A percentile compares a stretch with the other conserved stretches of the same genome.
These are phyloP conservation scores for Fusarium abutilonis DNA, from an alignment of 2,329 filamentous ascomycete genomes.

Conservation along the genomic window DNA sequence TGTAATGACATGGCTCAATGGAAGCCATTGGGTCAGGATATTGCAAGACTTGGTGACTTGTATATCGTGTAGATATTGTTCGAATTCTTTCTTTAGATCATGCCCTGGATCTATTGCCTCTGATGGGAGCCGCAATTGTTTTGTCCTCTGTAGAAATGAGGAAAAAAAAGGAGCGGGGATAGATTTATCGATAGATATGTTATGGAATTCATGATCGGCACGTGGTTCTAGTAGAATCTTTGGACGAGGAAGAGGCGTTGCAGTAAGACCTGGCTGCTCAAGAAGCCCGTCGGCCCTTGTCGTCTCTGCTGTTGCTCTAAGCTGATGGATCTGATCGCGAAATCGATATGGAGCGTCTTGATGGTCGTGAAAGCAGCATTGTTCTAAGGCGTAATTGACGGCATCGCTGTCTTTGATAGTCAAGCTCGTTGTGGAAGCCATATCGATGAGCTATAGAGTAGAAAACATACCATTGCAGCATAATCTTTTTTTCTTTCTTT, in stretches of 20 bases:
- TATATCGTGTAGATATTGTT: slow-evolving; percentile 37
- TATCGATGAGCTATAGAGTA: background rate
- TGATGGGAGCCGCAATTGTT: slow-evolving; percentile 30
- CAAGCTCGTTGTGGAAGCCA: slow-evolving; percentile 11
- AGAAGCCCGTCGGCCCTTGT: slow-evolving; percentile 32
- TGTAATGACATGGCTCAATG: slow-evolving; percentile 37
- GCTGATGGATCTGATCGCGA: slow-evolving; percentile 30
- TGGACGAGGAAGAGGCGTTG: slow-evolving; percentile 27
- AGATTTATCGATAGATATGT: background rate
- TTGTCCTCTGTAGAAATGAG: background rate
- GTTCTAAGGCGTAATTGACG: slow-evolving; percentile 43
- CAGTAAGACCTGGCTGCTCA: slow-evolving; percentile 35
- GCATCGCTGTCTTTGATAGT: slow-evolving; percentile 22
- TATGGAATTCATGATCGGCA: background rate
- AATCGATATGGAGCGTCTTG: slow-evolving; percentile 44
- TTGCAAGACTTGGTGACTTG: slow-evolving; percentile 30
- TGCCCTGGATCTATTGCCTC: slow-evolving; percentile 43
- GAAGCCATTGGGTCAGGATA: slow-evolving; percentile 46
- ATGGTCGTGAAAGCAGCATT: slow-evolving; percentile 45
- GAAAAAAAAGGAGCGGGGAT: slow-evolving; percentile 4
- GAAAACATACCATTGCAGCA: background rate
- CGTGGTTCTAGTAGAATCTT: slow-evolving; percentile 19
- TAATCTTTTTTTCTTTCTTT: background rate
- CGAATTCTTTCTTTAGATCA: slow-evolving; percentile 35
- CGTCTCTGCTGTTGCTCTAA: slow-evolving; percentile 29